phyloP scores from a whole-genome alignment of 83 land plant genomes.

The Picea abies region DNA sequence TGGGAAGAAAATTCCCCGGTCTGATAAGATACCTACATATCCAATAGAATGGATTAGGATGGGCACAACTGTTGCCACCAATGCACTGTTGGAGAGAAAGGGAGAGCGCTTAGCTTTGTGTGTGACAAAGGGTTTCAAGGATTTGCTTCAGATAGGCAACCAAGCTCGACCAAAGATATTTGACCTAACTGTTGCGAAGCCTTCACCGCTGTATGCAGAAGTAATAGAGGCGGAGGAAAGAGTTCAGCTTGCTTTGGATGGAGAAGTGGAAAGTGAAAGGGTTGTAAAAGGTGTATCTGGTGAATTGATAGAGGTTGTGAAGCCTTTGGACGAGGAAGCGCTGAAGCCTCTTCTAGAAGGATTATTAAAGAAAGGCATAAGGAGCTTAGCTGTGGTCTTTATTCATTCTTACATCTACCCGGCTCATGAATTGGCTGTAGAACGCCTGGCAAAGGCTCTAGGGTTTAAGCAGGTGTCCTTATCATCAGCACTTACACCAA shows the following conservation, averaged over 20 bases:
- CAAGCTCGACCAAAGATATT: conserved; percentile 95
- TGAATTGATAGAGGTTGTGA: conserved; percentile 73
- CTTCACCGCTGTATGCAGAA: conserved; percentile 89
- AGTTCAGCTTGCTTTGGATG: conserved; percentile 59
- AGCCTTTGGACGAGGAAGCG: conserved; percentile 64
- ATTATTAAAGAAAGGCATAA: conserved; percentile 74
- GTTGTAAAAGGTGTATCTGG: conserved; percentile 82
- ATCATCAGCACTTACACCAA: conserved; percentile 89
- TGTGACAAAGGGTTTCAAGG: conserved; percentile 67
- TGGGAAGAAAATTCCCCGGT: conserved; percentile 67
- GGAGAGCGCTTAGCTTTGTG: conserved; percentile 32
- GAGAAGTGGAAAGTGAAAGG: conserved; percentile 10
- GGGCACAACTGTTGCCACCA: conserved; percentile 99
- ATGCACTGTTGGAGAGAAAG: conserved; percentile 36
- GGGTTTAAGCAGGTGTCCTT: conserved; percentile 95
- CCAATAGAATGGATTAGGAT: conserved; percentile 97
- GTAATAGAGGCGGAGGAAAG: conserved; percentile 95
- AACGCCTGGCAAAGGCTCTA: conserved; percentile 63
- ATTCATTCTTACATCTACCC: conserved; percentile 95
- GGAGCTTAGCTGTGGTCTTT: conserved; percentile 86
- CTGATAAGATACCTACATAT: conserved; percentile 82
- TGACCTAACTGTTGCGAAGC: conserved; percentile 86
- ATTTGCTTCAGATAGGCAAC: conserved; percentile 89
- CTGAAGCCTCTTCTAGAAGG: conserved; percentile 61
- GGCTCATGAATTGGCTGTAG: conserved; percentile 73